Base-by-base conservation (phyloP, 495 filamentous ascomycete genomes). In the Parathielavia hyrcaniae region DNA sequence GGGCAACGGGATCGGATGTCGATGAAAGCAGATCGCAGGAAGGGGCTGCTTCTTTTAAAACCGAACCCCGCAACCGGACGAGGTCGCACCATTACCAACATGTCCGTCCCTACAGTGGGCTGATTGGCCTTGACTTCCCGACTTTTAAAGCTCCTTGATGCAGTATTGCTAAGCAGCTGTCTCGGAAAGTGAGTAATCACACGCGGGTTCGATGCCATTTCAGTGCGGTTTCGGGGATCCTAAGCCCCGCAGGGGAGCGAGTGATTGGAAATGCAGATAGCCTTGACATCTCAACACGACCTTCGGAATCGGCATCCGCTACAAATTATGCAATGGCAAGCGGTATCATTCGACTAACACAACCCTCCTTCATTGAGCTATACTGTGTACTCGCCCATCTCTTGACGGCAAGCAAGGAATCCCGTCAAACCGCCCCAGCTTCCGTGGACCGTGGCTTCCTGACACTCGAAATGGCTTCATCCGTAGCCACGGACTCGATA, bases 171-270 rank as follows among this genome's bases (percentile, higher is more conserved):
- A 40, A 49, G 6, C 50, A 19, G 8, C 10, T 11, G 4, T 35
- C n/a, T 35, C n/a, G 26, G 14, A 26, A 19, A 35, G 26, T 49
- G 47, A 49, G 47, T 49, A 49, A 49, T 34, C 47, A 26, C 47
- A 14, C 30, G 4, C 4, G 10, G 8, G 16, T 17, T 14, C 41
- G 14, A 44, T 17, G 14, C 39, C 12, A 44, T 8, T 22, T 1
- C 9, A 11, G 1, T 10, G 4, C 9, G 9, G 3, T 4, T 38
- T 38, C 9, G 10, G 4, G 35, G 10, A 4, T 38, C 35, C 13
- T 8, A 14, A 11, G 35, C 35, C 35, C 35, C 35, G 13, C 35
- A 38, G 16, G 4, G 36, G 36, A 16, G 36, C n/a, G 10, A 39
- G 10, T 39, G 11, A 39, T 11, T 39, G 36, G 36, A 30, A 30